phyloP scores from a whole-genome alignment of 2,329 filamentous ascomycete species.

The Phialophora chinensis region DNA sequence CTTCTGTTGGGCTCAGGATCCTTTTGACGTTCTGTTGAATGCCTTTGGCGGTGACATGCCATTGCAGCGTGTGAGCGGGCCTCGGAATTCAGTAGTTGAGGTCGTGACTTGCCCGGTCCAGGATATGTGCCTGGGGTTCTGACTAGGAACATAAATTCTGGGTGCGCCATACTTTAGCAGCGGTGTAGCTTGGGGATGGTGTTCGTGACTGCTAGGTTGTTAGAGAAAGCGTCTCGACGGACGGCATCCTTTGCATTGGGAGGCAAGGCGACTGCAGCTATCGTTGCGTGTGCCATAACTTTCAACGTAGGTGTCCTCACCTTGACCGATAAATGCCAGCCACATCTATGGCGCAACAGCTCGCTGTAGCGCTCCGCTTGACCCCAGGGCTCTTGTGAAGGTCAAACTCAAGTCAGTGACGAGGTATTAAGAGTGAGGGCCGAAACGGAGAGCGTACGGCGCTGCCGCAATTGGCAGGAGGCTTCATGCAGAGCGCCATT shows the following conservation, averaged over 20 bases:
- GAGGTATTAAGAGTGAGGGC: background rate
- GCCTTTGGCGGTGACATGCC: conserved; percentile 4
- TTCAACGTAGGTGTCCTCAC: background rate
- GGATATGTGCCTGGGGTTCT: background rate
- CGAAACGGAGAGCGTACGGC: background rate
- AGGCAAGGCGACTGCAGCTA: background rate
- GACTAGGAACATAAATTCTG: conserved; percentile 13
- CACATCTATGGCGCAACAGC: background rate
- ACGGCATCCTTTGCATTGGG: background rate
- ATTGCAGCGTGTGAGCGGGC: conserved; percentile 9
- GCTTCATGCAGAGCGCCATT: background rate
- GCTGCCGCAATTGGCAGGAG: background rate
- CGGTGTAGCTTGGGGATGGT: background rate
- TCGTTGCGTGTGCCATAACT: background rate
- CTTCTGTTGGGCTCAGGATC: background rate
- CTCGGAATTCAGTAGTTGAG: background rate
- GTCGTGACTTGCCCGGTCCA: background rate
- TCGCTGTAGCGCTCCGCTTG: background rate
- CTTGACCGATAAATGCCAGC: background rate
- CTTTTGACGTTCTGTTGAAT: too few relatives aligned
- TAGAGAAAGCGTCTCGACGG: background rate
- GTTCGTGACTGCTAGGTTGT: background rate
- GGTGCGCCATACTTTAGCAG: background rate
- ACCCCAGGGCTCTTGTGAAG: background rate
- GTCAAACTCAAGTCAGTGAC: background rate